phyloP scores from a whole-genome alignment of 805 yeast genomes.

The Hanseniaspora hatyaiensis region DNA sequence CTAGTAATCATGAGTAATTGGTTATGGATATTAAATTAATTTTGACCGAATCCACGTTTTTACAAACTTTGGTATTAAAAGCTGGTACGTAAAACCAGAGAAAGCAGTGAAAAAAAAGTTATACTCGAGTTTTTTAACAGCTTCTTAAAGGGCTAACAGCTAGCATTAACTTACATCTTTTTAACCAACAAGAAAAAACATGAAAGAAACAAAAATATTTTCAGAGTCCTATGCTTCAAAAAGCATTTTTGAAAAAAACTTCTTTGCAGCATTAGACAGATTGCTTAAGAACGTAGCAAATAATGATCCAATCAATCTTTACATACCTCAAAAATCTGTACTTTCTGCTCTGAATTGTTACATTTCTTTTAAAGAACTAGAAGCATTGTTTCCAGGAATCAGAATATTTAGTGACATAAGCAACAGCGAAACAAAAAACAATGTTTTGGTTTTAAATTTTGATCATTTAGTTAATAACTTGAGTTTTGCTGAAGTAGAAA shows the following conservation, averaged over 20 bases:
- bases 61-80: too few species aligned
- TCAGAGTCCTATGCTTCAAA: neutral
- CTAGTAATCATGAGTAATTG: too few species aligned
- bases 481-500: neutral
- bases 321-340: constrained; percentile 5
- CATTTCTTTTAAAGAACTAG: constrained; percentile 3
- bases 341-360: constrained; percentile 4
- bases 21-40: too few species aligned
- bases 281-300: neutral
- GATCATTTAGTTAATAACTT: neutral
- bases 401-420: neutral
- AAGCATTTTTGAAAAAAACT: neutral
- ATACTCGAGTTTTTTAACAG: too few species aligned
- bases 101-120: too few species aligned
- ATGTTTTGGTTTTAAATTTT: neutral
- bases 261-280: neutral
- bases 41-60: too few species aligned
- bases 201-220: neutral
- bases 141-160: too few species aligned
- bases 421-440: neutral
- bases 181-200: too few species aligned
- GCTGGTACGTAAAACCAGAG: too few species aligned
- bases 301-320: neutral
- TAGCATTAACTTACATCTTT: too few species aligned
- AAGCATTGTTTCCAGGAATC: neutral